These are phyloP conservation scores for Tricholoma flavovirens DNA, from an alignment of 768 basidiomycete species.

Conservation along the genomic window DNA sequence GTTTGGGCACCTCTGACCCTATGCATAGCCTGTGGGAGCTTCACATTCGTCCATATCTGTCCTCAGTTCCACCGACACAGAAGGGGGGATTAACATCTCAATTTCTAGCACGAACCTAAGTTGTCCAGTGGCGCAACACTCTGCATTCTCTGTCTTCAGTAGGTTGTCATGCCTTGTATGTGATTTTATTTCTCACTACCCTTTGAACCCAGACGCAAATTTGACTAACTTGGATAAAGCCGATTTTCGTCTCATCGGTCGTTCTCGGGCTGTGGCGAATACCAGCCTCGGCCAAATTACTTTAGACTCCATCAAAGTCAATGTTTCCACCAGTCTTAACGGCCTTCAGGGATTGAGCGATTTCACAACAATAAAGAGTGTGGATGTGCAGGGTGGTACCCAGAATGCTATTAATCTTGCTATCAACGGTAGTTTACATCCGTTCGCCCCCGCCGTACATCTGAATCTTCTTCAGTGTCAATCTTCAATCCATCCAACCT, in stretches of 20 bases:
- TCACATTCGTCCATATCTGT: conserved; percentile 57
- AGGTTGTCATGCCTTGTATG: conserved; percentile 15
- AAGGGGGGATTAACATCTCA: conserved; percentile 59
- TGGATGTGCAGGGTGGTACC: conserved; percentile 66
- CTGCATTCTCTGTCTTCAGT: conserved; percentile 57
- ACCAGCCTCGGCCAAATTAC: conserved; percentile 60
- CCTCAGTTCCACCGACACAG: conserved; percentile 46
- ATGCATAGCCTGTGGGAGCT: conserved; percentile 49
- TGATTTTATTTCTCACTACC: conserved; percentile 5
- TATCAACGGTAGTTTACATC: conserved; percentile 42
- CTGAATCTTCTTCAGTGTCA: conserved; percentile 32
- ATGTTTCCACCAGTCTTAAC: conserved; percentile 54
- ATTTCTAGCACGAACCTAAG: conserved; percentile 49
- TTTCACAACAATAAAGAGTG: conserved; percentile 46
- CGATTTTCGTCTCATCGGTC: conserved; percentile 54
- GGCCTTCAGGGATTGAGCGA: conserved; percentile 60
- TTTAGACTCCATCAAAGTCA: conserved; percentile 67
- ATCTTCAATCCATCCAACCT: conserved; percentile 69
- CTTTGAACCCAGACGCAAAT: conserved; percentile 37
- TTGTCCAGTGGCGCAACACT: conserved; percentile 41
- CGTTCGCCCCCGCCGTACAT: not conserved
- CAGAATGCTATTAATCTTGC: conserved; percentile 49
- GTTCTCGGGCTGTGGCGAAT: conserved; percentile 54
- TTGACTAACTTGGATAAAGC: conserved; percentile 45
- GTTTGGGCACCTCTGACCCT: not conserved